phyloP scores from a whole-genome alignment of 2,329 filamentous ascomycete species.

The Fusarium poae region DNA sequence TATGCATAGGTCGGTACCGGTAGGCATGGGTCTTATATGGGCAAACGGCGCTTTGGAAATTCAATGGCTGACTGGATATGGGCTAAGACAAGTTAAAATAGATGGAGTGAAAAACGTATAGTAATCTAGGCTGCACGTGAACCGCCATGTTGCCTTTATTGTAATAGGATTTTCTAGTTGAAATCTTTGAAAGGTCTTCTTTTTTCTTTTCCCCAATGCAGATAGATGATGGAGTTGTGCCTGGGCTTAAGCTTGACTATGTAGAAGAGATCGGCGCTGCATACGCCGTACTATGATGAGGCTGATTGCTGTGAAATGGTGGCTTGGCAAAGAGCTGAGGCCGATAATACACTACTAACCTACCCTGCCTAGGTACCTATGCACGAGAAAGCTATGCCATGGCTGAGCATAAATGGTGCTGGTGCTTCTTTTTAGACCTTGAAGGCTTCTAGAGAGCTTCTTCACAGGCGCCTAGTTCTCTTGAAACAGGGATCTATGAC shows the following conservation, averaged over 20 bases:
- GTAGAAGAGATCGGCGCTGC: slow-evolving; percentile 30
- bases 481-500: neutral
- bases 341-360: neutral
- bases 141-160: slow-evolving; percentile 19
- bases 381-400: neutral
- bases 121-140: slow-evolving; percentile 25
- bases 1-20: slow-evolving; percentile 27
- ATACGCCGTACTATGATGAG: slow-evolving; percentile 25
- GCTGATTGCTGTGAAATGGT: slow-evolving; percentile 27
- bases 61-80: slow-evolving; percentile 31
- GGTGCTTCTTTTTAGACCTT: neutral
- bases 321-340: slow-evolving; percentile 18
- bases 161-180: slow-evolving; percentile 41
- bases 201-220: neutral
- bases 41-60: slow-evolving; percentile 40
- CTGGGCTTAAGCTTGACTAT: slow-evolving; percentile 3
- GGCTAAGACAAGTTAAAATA: slow-evolving; percentile 24
- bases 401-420: slow-evolving; percentile 12
- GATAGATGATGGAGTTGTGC: slow-evolving; percentile 7
- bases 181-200: slow-evolving; percentile 21
- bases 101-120: slow-evolving; percentile 17
- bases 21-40: slow-evolving; percentile 34
- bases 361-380: too few relatives aligned
- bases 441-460: slow-evolving; percentile 6
- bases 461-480: neutral